These are phyloP conservation scores for Exophiala viscosa DNA, from an alignment of 2,329 filamentous ascomycete species.

Conservation along the genomic window DNA sequence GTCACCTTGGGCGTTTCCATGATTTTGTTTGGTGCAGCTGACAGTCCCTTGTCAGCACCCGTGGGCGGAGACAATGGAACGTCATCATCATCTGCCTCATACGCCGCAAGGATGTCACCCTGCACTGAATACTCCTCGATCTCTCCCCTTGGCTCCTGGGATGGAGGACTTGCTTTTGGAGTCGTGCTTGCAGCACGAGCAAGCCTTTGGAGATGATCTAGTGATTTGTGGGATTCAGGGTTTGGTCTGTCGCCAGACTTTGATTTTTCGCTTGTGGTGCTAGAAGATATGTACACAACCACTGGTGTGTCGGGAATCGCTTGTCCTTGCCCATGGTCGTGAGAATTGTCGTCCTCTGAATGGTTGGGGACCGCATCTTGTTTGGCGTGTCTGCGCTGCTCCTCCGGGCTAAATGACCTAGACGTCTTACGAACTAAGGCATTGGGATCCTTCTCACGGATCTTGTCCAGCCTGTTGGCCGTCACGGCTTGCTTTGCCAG, in stretches of 20 bases:
- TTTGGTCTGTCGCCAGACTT: constrained; percentile 28
- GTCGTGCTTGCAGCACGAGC: constrained; percentile 32
- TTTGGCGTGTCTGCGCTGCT: constrained; percentile 10
- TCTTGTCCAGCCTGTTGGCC: constrained; percentile 25
- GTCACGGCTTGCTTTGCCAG: constrained; percentile 24
- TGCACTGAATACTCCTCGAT: constrained; percentile 3
- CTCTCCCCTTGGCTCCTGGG: constrained; percentile 8
- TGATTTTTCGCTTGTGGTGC: constrained; percentile 10
- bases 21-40: background rate
- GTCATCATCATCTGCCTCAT: background rate
- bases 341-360: background rate
- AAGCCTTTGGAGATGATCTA: constrained; percentile 41
- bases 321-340: constrained; percentile 26
- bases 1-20: constrained; percentile 40
- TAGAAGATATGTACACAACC: constrained; percentile 34
- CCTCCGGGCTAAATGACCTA: constrained; percentile 16
- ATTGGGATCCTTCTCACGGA: constrained; percentile 21
- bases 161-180: constrained; percentile 18
- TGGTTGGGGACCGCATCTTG: constrained; percentile 5
- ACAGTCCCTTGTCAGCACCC: background rate
- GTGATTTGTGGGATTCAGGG: constrained; percentile 19
- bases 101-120: background rate
- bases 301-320: constrained; percentile 39
- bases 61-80: background rate
- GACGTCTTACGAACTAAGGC: constrained; percentile 23